These are phyloP conservation scores for Xylaria palmicola DNA, from an alignment of 495 filamentous ascomycete species.

Conservation along the genomic window DNA sequence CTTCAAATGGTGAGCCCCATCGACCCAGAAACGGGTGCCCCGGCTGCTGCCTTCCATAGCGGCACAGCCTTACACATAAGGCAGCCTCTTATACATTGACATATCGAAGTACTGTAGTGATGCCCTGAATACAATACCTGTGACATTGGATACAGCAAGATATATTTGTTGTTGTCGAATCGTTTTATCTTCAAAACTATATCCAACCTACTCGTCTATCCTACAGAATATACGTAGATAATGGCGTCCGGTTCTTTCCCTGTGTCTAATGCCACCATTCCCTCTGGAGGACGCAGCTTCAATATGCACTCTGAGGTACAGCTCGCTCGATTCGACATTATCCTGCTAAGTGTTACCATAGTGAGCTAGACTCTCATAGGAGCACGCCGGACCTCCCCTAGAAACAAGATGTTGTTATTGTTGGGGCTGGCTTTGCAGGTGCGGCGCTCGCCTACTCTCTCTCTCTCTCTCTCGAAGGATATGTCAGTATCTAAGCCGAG, in stretches of 20 bases:
- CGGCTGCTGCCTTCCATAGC: no score
- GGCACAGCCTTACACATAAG: no score
- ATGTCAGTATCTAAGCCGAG: conserved; percentile 31
- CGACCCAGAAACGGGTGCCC: no score
- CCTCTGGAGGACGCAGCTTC: conserved; percentile 39
- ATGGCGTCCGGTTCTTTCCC: conserved; percentile 21
- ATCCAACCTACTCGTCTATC: background rate
- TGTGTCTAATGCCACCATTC: conserved; percentile 30
- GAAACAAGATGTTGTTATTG: conserved; percentile 36
- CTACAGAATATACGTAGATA: background rate
- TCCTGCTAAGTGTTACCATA: no score
- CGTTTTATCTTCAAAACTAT: background rate
- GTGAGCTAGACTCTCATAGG: conserved; percentile 34
- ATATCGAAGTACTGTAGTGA: no score
- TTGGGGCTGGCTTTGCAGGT: conserved; percentile 38
- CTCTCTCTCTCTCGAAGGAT: conserved; percentile 26
- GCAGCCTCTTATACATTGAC: no score
- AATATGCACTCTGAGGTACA: conserved; percentile 12
- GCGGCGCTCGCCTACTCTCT: conserved; percentile 30
- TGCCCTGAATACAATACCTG: no score
- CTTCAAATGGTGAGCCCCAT: no score
- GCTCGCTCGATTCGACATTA: no score
- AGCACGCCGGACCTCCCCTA: conserved; percentile 33
- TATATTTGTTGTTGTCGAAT: no score
- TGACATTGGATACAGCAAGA: no score